These are phyloP conservation scores for Leccinum rimulosum DNA, from an alignment of 768 basidiomycete genomes.

Conservation along the genomic window DNA sequence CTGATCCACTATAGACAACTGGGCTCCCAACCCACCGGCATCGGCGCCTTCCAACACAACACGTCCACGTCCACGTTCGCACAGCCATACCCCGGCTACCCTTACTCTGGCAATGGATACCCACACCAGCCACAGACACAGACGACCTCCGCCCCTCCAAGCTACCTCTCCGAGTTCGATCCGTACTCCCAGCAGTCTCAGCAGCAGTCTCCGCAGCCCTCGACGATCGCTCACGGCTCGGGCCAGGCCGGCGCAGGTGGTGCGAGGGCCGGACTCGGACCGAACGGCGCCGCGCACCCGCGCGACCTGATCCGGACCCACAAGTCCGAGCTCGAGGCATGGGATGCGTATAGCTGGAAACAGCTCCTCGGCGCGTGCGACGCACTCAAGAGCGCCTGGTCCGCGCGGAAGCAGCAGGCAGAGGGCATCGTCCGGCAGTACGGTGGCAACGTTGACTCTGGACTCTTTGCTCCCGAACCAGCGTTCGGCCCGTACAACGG, in stretches of 20 bases:
- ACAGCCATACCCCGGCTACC: constrained; percentile 42
- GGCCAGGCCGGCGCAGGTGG: not conserved
- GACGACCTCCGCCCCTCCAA: constrained; percentile 12
- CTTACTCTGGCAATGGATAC: constrained; percentile 32
- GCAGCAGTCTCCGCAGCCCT: not conserved
- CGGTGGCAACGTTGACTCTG: constrained; percentile 35
- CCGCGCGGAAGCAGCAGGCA: constrained; percentile 53
- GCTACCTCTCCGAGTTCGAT: constrained; percentile 40
- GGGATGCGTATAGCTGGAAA: constrained; percentile 73
- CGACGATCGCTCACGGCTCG: not conserved
- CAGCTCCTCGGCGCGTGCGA: constrained; percentile 64
- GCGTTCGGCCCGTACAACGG: constrained; percentile 43
- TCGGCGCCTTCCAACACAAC: constrained; percentile 41
- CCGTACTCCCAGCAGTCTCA: constrained; percentile 31
- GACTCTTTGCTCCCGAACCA: constrained; percentile 25
- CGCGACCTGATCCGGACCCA: constrained; percentile 64
- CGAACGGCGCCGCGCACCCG: constrained; percentile 48
- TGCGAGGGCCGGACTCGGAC: not conserved
- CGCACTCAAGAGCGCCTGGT: constrained; percentile 65
- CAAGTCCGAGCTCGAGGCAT: constrained; percentile 66
- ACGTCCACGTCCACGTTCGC: constrained; percentile 53
- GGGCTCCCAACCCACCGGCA: constrained; percentile 32
- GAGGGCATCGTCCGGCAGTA: constrained; percentile 45
- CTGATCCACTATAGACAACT: constrained; percentile 19
- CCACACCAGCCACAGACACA: constrained; percentile 13